Evolutionary conservation across 768 basidiomycete genomes (phyloP).

Genomic region (Leucocoprinus sp.): DNA sequence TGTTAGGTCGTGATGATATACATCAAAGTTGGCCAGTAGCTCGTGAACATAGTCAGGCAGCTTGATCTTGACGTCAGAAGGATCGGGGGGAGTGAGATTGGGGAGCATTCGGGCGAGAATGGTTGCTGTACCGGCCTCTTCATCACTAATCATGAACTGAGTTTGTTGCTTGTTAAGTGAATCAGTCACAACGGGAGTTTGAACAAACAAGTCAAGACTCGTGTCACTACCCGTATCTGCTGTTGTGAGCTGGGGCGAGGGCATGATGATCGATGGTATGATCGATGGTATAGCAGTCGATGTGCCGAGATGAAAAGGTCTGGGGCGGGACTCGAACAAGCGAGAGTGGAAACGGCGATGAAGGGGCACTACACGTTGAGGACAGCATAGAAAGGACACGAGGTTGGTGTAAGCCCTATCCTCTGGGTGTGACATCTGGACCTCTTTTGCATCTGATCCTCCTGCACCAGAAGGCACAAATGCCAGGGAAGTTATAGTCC

Average conservation of each 20-base stretch:
- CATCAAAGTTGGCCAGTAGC: slow-evolving; percentile 10
- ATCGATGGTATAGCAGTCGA: background rate
- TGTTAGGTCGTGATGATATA: background rate
- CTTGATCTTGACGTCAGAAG: slow-evolving; percentile 4
- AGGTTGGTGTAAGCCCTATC: slow-evolving; percentile 7
- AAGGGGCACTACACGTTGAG: slow-evolving; percentile 10
- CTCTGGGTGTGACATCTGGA: slow-evolving; percentile 1
- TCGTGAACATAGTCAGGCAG: slow-evolving; percentile 9
- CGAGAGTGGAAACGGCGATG: slow-evolving; percentile 7
- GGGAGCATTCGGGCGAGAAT: slow-evolving; percentile 5
- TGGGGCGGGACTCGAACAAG: background rate
- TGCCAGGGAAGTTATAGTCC: background rate
- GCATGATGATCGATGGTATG: background rate
- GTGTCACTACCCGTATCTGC: slow-evolving; percentile 1
- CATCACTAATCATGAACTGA: slow-evolving; percentile 3
- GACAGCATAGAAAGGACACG: slow-evolving; percentile 11
- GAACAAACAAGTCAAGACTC: slow-evolving; percentile 1
- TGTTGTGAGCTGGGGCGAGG: background rate
- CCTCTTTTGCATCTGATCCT: slow-evolving; percentile 5
- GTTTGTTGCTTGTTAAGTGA: slow-evolving; percentile 2
- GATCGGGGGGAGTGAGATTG: slow-evolving; percentile 4
- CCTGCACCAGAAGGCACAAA: background rate
- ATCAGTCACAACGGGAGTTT: background rate
- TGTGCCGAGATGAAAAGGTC: slow-evolving; percentile 2
- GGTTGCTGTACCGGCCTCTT: slow-evolving; percentile 6